A percentile compares a stretch with the other conserved stretches of the same genome.
These are phyloP conservation scores for Rubroboletus satanas DNA, from an alignment of 768 basidiomycete species.

Conservation along the genomic window DNA sequence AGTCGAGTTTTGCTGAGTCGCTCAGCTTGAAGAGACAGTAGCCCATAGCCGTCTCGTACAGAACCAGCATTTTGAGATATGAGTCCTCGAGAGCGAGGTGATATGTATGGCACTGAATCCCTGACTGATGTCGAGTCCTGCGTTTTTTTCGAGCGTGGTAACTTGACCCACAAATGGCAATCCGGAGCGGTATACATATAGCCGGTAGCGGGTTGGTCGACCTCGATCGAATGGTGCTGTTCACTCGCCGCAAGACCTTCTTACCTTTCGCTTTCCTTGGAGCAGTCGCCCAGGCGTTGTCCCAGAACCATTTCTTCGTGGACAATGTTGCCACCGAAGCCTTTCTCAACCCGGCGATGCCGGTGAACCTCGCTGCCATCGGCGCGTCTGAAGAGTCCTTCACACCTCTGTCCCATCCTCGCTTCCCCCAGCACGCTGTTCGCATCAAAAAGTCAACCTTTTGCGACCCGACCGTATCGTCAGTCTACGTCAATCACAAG, in stretches of 20 bases:
- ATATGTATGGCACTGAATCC: neutral
- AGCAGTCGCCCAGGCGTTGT: neutral
- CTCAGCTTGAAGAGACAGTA: conserved; percentile 98
- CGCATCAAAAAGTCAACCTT: conserved; percentile 59
- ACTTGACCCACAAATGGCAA: conserved; percentile 25
- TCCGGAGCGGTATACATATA: too few relatives aligned
- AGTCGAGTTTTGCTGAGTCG: conserved; percentile 82
- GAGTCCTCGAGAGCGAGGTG: neutral
- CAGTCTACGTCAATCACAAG: neutral
- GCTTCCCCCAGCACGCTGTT: conserved; percentile 50
- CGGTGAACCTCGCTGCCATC: conserved; percentile 25
- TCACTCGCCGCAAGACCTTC: neutral
- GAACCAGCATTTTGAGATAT: conserved; percentile 71
- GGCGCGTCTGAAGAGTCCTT: conserved; percentile 27
- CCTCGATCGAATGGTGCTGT: neutral
- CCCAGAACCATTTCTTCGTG: conserved; percentile 5
- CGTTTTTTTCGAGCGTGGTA: conserved; percentile 35
- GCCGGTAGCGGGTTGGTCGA: neutral
- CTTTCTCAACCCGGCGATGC: neutral
- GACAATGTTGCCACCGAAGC: neutral
- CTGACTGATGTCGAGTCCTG: neutral
- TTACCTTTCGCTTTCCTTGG: conserved; percentile 4
- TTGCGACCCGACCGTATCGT: conserved; percentile 57
- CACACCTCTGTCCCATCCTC: conserved; percentile 43
- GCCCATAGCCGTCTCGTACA: conserved; percentile 94